phyloP scores from a whole-genome alignment of 495 filamentous ascomycete genomes.

The Aspergillus conjunctus region DNA sequence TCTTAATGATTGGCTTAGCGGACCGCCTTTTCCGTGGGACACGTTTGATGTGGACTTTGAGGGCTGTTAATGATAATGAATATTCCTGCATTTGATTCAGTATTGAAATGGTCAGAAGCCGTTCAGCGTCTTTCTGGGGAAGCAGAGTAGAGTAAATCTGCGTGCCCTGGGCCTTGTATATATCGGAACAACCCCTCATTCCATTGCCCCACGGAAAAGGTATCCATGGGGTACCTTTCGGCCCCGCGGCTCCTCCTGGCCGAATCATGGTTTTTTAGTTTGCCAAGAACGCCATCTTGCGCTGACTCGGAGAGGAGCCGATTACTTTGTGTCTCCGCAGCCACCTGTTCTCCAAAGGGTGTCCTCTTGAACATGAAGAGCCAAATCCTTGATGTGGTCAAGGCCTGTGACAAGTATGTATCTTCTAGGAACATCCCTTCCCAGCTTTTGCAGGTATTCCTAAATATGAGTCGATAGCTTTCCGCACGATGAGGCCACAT shows the following conservation, averaged over 20 bases:
- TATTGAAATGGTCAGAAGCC: not conserved
- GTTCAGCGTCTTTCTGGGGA: not conserved
- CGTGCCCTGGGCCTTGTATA: too few relatives aligned
- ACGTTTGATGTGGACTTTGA: constrained; percentile 6
- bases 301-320: too few relatives aligned
- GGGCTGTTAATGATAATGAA: constrained; percentile 10
- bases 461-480: constrained; percentile 46
- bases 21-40: constrained; percentile 15
- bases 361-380: not conserved
- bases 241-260: too few relatives aligned
- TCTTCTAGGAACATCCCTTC: not conserved
- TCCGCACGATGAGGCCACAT: constrained; percentile 53
- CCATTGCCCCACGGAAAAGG: too few relatives aligned
- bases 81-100: not conserved
- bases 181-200: too few relatives aligned
- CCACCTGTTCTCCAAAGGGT: not conserved
- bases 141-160: not conserved
- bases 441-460: constrained; percentile 12
- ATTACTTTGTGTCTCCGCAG: not conserved
- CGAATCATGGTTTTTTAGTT: too few relatives aligned
- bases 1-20: constrained; percentile 14
- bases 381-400: constrained; percentile 41
- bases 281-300: too few relatives aligned
- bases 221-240: too few relatives aligned
- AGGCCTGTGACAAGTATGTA: constrained; percentile 58